phyloP scores from a whole-genome alignment of 768 basidiomycete species.

The Dioszegia hungarica region DNA sequence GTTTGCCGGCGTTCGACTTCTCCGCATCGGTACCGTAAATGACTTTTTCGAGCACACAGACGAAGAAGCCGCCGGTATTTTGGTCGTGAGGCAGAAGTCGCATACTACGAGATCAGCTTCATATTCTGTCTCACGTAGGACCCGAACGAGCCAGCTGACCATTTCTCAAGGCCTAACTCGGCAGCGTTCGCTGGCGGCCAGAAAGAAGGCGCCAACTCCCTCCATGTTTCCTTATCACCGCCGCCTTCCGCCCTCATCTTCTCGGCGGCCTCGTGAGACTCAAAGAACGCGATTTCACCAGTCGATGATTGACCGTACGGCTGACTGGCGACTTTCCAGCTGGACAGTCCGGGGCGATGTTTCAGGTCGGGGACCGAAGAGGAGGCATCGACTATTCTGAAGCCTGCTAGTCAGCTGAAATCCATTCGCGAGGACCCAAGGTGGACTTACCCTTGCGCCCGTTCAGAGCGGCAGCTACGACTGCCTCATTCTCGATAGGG shows the following conservation, averaged over 20 bases:
- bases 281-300: constrained; percentile 28
- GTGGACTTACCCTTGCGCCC: constrained; percentile 60
- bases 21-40: constrained; percentile 12
- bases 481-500: constrained; percentile 95
- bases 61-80: constrained; percentile 95
- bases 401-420: neutral
- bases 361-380: constrained; percentile 65
- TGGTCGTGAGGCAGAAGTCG: constrained; percentile 92
- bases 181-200: constrained; percentile 71
- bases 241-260: constrained; percentile 55
- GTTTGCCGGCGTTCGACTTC: neutral
- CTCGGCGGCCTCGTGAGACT: constrained; percentile 58
- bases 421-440: neutral
- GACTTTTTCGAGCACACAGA: constrained; percentile 66
- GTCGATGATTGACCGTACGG: constrained; percentile 4
- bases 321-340: constrained; percentile 66
- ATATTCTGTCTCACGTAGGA: neutral
- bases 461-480: constrained; percentile 76
- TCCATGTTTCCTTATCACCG: constrained; percentile 53
- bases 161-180: constrained; percentile 62
- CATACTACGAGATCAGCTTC: constrained; percentile 55
- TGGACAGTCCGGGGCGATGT: constrained; percentile 67
- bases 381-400: constrained; percentile 70
- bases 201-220: constrained; percentile 55
- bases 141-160: constrained; percentile 53